Percentiles rank a stretch among this genome's conserved stretches.
phyloP scores from a whole-genome alignment of 1,284 basidiomycete species.

The Microbotryum scabiosae region DNA sequence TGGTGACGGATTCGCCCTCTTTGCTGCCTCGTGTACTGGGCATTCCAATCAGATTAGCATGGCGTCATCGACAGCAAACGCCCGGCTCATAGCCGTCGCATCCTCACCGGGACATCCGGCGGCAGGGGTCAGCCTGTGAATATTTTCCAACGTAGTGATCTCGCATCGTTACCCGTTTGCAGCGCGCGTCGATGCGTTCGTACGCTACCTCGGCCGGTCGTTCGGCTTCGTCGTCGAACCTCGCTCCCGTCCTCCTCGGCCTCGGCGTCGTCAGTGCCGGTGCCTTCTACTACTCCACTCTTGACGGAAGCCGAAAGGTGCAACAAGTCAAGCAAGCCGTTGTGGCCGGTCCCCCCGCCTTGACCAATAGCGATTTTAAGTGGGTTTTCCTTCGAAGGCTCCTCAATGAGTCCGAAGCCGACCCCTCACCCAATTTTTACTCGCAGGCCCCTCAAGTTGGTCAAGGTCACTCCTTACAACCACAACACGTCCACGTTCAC shows the following conservation, averaged over 20 bases:
- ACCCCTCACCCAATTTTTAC: not conserved
- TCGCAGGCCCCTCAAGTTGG: constrained; percentile 63
- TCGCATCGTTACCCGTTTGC: too few relatives aligned
- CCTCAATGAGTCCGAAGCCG: too few relatives aligned
- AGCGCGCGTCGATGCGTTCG: too few relatives aligned
- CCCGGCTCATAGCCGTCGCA: too few relatives aligned
- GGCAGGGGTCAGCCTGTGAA: too few relatives aligned
- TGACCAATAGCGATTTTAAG: constrained; percentile 21
- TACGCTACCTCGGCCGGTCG: constrained; percentile 15
- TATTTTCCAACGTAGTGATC: too few relatives aligned
- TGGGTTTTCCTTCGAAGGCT: not conserved
- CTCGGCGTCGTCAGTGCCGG: constrained; percentile 22
- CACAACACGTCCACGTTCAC: constrained; percentile 80
- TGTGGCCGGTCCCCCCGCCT: constrained; percentile 6
- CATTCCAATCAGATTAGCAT: too few relatives aligned
- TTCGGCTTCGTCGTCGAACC: not conserved
- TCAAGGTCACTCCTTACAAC: constrained; percentile 71
- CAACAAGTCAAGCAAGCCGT: not conserved
- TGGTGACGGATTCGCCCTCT: too few relatives aligned
- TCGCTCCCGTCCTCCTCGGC: constrained; percentile 25
- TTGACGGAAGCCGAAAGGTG: not conserved
- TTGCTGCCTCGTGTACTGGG: too few relatives aligned
- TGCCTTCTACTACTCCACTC: constrained; percentile 27
- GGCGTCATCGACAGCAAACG: too few relatives aligned
- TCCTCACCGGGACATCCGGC: too few relatives aligned